Evolutionary conservation across 768 basidiomycete genomes (phyloP).

Genomic region (Boletus patriciae): DNA sequence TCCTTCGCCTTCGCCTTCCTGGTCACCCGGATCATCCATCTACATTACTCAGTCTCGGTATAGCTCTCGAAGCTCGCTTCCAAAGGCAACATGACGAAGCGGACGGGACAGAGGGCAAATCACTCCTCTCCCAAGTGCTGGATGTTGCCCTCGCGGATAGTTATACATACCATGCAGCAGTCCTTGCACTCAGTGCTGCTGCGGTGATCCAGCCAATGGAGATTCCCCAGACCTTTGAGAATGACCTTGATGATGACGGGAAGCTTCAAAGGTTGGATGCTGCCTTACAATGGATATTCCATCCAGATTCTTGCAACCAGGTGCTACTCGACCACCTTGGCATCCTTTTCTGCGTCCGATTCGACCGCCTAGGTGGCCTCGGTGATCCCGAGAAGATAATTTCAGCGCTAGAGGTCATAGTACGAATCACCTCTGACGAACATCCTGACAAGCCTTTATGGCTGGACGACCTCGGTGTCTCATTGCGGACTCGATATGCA

Average conservation of each 20-base stretch:
- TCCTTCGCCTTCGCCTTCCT: slow-evolving; percentile 3
- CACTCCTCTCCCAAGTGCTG: not conserved
- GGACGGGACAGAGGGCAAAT: slow-evolving; percentile 10
- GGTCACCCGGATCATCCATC: slow-evolving; percentile 4
- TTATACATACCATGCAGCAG: not conserved
- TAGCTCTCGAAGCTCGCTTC: slow-evolving; percentile 9
- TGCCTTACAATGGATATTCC: not conserved
- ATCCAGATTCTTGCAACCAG: not conserved
- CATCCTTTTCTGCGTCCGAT: not conserved
- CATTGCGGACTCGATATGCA: not conserved
- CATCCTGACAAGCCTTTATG: not conserved
- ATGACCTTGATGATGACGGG: not conserved
- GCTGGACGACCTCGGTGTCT: not conserved
- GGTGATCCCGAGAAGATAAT: not conserved
- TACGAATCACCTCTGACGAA: not conserved
- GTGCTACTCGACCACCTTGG: not conserved
- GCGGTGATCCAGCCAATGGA: not conserved
- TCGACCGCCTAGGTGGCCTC: not conserved
- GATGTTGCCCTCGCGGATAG: not conserved
- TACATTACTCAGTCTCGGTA: not conserved
- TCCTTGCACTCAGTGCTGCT: not conserved
- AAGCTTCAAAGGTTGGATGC: not conserved
- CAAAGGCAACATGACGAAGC: not conserved
- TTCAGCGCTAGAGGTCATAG: not conserved
- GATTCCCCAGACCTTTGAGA: not conserved